These are phyloP conservation scores for Ilyonectria destructans DNA, from an alignment of 2,329 filamentous ascomycete species.

Conservation along the genomic window DNA sequence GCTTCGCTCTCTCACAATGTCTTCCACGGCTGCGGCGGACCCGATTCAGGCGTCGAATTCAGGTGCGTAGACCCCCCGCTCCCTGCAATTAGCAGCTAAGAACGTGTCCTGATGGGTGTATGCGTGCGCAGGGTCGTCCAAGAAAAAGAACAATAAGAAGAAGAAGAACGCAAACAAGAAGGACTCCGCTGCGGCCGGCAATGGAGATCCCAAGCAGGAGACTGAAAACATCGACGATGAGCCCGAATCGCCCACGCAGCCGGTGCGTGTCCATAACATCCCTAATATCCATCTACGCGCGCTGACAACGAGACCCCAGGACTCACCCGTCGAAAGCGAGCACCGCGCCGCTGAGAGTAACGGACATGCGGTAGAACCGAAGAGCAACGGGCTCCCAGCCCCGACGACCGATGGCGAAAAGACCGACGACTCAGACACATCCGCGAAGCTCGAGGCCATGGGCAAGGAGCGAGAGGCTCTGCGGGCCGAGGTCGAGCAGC, in stretches of 20 bases:
- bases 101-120: constrained; percentile 52
- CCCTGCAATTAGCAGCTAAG: constrained; percentile 47
- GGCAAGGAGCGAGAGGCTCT: constrained; percentile 86
- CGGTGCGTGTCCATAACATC: constrained; percentile 46
- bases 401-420: constrained; percentile 45
- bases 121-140: constrained; percentile 57
- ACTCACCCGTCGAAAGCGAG: constrained; percentile 47
- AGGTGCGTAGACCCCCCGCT: constrained; percentile 52
- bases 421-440: constrained; percentile 58
- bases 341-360: constrained; percentile 52
- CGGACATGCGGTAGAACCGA: constrained; percentile 58
- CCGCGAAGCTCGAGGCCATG: constrained; percentile 79
- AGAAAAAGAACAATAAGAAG: constrained; percentile 74
- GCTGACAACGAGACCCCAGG: constrained; percentile 50
- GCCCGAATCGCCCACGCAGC: constrained; percentile 58
- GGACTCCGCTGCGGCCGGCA: constrained; percentile 56
- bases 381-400: constrained; percentile 57
- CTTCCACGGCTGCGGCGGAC: constrained; percentile 56
- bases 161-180: constrained; percentile 71
- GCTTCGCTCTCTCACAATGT: constrained; percentile 55
- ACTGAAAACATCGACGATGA: constrained; percentile 63
- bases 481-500: constrained; percentile 84
- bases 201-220: constrained; percentile 52
- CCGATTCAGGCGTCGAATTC: constrained; percentile 55
- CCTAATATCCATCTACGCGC: constrained; percentile 29